Percentiles rank a stretch among this genome's conserved stretches.
Conservation (phyloP, 208 protist species). For the Leishmania tarentolae region DNA sequence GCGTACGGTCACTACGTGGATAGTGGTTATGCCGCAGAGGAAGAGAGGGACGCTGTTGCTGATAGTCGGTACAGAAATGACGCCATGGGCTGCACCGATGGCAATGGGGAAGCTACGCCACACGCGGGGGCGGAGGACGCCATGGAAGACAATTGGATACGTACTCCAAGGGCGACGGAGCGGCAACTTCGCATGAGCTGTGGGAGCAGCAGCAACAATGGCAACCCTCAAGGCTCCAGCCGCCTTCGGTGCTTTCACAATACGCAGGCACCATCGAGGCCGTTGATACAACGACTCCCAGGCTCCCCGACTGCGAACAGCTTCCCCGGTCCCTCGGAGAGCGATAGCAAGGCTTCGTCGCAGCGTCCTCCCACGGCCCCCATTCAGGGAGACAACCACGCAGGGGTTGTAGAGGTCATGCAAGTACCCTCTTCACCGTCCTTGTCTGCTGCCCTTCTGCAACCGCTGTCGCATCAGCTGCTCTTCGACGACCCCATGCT, state of each 20-base stretch:
- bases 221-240: not conserved
- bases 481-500: conserved; percentile 19
- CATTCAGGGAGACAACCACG: not conserved
- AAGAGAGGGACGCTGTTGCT: no score
- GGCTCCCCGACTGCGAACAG: not conserved
- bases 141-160: not conserved
- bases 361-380: not conserved
- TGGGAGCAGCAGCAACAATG: not conserved
- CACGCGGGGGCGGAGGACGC: not conserved
- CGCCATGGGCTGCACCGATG: not conserved
- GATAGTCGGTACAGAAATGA: not conserved
- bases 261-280: not conserved
- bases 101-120: not conserved
- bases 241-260: not conserved
- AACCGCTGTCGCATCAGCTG: not conserved
- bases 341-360: not conserved
- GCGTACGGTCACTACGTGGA: not conserved
- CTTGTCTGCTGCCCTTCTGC: not conserved
- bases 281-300: not conserved
- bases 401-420: not conserved
- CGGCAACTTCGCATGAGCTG: not conserved
- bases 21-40: not conserved
- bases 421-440: not conserved
- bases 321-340: not conserved
- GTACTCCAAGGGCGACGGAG: not conserved